Base-by-base conservation (phyloP, 345 rosid genomes). In the Eucalyptus globulus region DNA sequence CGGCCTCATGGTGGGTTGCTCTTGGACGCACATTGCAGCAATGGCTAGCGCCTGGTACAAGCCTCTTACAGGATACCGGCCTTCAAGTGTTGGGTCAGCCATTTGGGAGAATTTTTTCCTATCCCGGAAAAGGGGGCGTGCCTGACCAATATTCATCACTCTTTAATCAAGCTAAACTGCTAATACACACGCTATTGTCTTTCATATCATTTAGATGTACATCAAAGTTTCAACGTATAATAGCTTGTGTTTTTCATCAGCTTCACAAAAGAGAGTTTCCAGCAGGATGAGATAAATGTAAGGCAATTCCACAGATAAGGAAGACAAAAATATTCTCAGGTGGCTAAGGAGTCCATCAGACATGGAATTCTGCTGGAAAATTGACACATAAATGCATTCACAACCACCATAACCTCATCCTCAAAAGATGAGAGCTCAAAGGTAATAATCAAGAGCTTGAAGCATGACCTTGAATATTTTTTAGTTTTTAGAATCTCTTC, bases 1-100 rank as follows among this genome's bases (percentile, higher is more conserved):
- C 13, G 93, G 94, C 37, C 94, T 91, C 92, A 90, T 89, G 83
- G 58, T 90, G 54, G 94, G 94, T 90, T 93, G 91, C 86, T 93
- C 94, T 88, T 92, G 94, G 83, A 93, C 93, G 62, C 94, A 92
- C 93, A 93, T 92, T 31, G 93, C 93, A 7, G 94, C 90, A 40
- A 93, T 91, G 29, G 94, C 93, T 8, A 93, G 93, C 43, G 93
- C 93, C 88, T 93, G 94, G 92, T 92, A 93, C 85, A 93, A 67
- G 50, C 93, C 93, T 88, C 93, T 90, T 22, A 60, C 81, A 15
- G 93, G 94, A 87, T 92, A 93, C 45, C 37, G 87, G 11, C 94
- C 93, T 89, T 87, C 89, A 60, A 93, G 92, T 22, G 76, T 67
- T 17, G 93, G 93, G 67, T 93, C 94, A 62, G 89, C 93, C 94